Conservation (phyloP, 1,284 basidiomycete genomes). For the Xerocomus amazonicus region DNA sequence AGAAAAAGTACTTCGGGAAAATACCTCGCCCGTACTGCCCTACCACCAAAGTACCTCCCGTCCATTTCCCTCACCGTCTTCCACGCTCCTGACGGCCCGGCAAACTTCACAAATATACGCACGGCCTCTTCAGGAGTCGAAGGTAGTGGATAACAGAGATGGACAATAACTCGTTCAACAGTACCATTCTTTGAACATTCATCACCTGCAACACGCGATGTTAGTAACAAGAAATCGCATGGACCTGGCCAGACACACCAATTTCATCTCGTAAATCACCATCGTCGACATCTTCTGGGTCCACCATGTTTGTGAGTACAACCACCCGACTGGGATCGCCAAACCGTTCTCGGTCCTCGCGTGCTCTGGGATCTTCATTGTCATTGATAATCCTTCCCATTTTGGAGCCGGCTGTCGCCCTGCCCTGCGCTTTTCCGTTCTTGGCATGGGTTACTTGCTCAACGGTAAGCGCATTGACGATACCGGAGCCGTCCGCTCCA, state of each 20-base stretch:
- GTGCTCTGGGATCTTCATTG: constrained; percentile 71
- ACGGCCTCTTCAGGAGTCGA: constrained; percentile 63
- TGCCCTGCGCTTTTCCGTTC: constrained; percentile 29
- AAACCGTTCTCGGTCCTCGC: constrained; percentile 73
- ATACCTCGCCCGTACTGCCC: constrained; percentile 79
- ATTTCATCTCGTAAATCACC: constrained; percentile 86
- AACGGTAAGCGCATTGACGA: constrained; percentile 82
- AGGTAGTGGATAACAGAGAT: constrained; percentile 66
- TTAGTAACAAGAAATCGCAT: constrained; percentile 6
- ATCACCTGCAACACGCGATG: constrained; percentile 50
- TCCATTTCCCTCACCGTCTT: constrained; percentile 89
- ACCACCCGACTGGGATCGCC: constrained; percentile 89
- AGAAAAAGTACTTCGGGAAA: constrained; percentile 67
- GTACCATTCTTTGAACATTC: constrained; percentile 89
- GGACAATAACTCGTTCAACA: constrained; percentile 84
- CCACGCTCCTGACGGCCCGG: constrained; percentile 90
- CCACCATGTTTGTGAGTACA: constrained; percentile 85
- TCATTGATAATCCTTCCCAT: constrained; percentile 87
- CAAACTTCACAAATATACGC: constrained; percentile 82
- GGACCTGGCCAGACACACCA: constrained; percentile 46
- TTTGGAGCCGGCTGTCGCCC: constrained; percentile 46
- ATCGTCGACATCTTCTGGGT: constrained; percentile 75
- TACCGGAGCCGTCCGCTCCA: constrained; percentile 79
- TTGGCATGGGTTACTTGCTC: constrained; percentile 51
- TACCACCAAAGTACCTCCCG: constrained; percentile 86